A percentile compares a stretch with the other conserved stretches of the same genome.
Evolutionary conservation across 169 alveolate genomes (phyloP).

Genomic region (Besnoitia besnoiti): DNA sequence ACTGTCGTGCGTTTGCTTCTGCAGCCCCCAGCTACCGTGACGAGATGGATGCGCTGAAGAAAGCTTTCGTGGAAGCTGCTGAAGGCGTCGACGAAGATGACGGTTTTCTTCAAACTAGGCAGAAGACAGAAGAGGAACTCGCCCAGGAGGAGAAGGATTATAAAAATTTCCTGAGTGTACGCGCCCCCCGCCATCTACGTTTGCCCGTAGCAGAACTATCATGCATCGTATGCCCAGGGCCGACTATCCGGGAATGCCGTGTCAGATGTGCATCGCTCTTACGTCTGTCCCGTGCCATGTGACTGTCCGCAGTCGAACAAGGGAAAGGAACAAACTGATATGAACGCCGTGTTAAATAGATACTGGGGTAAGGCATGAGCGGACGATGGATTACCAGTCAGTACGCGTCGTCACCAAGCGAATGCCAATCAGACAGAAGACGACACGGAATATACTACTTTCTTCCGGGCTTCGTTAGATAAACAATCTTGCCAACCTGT

Average conservation of each 20-base stretch:
- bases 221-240: too few relatives aligned
- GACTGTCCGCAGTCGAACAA: constrained; percentile 9
- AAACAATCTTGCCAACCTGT: too few relatives aligned
- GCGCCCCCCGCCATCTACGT: not conserved
- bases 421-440: too few relatives aligned
- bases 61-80: constrained; percentile 8
- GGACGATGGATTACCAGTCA: too few relatives aligned
- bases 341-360: not conserved
- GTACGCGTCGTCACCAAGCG: too few relatives aligned
- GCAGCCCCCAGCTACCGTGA: not conserved
- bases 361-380: constrained; percentile 15
- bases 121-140: constrained; percentile 23
- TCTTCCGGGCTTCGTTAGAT: too few relatives aligned
- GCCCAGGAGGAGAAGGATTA: constrained; percentile 15
- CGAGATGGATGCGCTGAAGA: constrained; percentile 2
- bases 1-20: too few relatives aligned
- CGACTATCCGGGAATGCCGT: too few relatives aligned
- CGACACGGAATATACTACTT: too few relatives aligned
- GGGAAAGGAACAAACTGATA: constrained; percentile 9
- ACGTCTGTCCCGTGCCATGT: not conserved
- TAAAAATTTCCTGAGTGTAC: not conserved
- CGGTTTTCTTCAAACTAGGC: not conserved
- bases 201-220: too few relatives aligned
- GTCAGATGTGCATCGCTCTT: not conserved
- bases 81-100: constrained; percentile 4